A percentile compares a stretch with the other conserved stretches of the same genome.
Conservation (phyloP, 139 green algal species). For the Chlamydomonas asymmetrica region DNA sequence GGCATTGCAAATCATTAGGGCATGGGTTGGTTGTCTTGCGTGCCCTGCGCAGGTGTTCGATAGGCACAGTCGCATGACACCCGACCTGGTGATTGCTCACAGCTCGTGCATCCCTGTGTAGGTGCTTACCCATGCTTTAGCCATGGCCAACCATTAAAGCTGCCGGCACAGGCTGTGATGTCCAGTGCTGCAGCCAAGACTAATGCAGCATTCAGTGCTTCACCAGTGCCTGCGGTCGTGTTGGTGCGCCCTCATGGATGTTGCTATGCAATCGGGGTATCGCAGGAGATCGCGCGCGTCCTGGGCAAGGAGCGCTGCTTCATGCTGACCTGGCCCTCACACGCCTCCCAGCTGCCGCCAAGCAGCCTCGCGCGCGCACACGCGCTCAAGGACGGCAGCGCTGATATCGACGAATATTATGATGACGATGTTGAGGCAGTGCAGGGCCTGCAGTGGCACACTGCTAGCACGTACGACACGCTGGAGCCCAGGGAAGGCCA, state of each 20-base stretch:
- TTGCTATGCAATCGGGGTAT: conserved; percentile 76
- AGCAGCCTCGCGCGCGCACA: not conserved
- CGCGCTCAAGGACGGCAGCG: not conserved
- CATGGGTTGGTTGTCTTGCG: too few species aligned
- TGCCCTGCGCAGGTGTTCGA: too few species aligned
- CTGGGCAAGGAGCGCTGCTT: conserved; percentile 17
- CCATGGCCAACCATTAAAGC: not conserved
- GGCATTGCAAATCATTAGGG: too few species aligned
- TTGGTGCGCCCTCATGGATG: conserved; percentile 57
- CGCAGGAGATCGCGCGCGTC: conserved; percentile 76
- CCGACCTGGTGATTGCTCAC: too few species aligned
- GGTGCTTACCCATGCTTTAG: not conserved
- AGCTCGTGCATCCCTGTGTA: not conserved
- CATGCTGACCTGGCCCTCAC: conserved; percentile 15
- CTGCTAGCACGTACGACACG: not conserved
- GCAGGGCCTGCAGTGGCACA: not conserved
- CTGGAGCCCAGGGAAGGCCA: not conserved
- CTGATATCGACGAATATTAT: not conserved
- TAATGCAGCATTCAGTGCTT: not conserved
- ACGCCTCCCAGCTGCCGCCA: not conserved
- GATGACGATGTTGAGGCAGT: not conserved
- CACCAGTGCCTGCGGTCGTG: not conserved
- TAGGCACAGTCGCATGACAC: too few species aligned
- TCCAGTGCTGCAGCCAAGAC: not conserved
- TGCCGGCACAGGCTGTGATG: not conserved